Conservation (phyloP, 2,329 filamentous ascomycete species). For the Paraphaeosphaeria minitans region DNA sequence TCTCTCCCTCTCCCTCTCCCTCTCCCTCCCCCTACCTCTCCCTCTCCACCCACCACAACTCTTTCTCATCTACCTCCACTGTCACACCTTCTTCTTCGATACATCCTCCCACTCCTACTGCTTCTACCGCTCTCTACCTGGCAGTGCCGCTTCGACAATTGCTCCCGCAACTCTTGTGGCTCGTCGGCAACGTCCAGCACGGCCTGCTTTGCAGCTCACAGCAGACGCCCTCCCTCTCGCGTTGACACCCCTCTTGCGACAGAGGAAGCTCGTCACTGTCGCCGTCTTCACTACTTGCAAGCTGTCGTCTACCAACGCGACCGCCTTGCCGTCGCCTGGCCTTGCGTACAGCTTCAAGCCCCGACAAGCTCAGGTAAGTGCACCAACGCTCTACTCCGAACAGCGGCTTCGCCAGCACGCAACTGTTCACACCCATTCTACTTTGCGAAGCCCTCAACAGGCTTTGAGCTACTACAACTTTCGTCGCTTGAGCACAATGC, state of each 20-base stretch:
- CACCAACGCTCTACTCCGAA: neutral
- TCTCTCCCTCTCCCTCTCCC: slow-evolving; percentile 18
- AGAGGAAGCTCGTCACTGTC: neutral
- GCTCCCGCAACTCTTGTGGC: slow-evolving; percentile 8
- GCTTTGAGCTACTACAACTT: neutral
- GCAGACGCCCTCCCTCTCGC: neutral
- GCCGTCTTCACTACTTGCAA: neutral
- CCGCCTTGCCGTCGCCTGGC: neutral
- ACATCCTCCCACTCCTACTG: slow-evolving; percentile 1
- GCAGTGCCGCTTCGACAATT: slow-evolving; percentile 4
- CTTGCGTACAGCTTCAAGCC: neutral
- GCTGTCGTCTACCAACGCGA: neutral
- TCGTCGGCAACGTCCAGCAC: neutral
- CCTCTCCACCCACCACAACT: slow-evolving; percentile 9
- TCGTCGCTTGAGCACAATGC: neutral
- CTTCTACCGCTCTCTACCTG: neutral
- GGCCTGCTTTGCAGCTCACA: neutral
- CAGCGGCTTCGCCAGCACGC: neutral
- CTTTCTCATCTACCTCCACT: slow-evolving; percentile 4
- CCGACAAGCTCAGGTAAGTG: slow-evolving; percentile 4
- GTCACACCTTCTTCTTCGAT: slow-evolving; percentile 14
- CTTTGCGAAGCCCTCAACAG: neutral
- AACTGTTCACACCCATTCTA: neutral
- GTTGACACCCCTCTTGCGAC: neutral
- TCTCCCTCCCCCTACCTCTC: neutral